These are phyloP conservation scores for Pisolithus sp. DNA, from an alignment of 768 basidiomycete species.

Conservation along the genomic window DNA sequence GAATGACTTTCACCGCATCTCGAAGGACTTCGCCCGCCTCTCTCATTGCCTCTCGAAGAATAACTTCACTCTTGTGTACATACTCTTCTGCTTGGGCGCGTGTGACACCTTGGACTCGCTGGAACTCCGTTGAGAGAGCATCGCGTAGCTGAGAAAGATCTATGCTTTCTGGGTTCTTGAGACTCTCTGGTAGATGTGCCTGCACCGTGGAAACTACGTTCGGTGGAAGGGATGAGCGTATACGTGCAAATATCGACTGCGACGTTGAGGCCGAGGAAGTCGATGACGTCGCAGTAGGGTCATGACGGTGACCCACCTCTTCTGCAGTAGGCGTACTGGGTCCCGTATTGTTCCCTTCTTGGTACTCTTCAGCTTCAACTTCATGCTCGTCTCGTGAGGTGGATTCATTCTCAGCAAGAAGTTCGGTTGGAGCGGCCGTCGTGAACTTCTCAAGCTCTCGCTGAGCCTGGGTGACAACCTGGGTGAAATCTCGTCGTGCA, in stretches of 20 bases:
- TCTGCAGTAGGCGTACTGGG: constrained; percentile 22
- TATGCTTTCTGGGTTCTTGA: constrained; percentile 56
- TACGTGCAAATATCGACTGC: constrained; percentile 54
- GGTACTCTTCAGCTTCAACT: constrained; percentile 9
- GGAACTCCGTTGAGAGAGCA: constrained; percentile 58
- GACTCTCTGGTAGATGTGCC: constrained; percentile 57
- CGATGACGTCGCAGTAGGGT: constrained; percentile 7
- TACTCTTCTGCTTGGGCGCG: constrained; percentile 81
- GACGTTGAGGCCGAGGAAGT: constrained; percentile 20
- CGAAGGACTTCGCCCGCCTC: constrained; percentile 77
- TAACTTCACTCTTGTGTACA: constrained; percentile 62
- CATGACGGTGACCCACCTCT: constrained; percentile 11
- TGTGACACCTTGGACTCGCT: constrained; percentile 69
- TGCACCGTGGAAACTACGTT: constrained; percentile 66
- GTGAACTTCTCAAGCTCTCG: constrained; percentile 64
- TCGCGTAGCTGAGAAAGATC: constrained; percentile 65
- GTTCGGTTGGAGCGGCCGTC: constrained; percentile 13
- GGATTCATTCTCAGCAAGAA: constrained; percentile 7
- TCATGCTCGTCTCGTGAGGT: constrained; percentile 4
- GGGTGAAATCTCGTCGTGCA: constrained; percentile 66
- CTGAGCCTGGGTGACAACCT: constrained; percentile 75
- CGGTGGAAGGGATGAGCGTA: constrained; percentile 71
- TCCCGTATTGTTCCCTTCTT: constrained; percentile 19
- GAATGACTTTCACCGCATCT: constrained; percentile 90
- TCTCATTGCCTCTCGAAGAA: constrained; percentile 63